Percentiles rank a stretch among this genome's conserved stretches.
Evolutionary conservation across 2,329 filamentous ascomycete genomes (phyloP).

Genomic region (Claviceps arundinis): DNA sequence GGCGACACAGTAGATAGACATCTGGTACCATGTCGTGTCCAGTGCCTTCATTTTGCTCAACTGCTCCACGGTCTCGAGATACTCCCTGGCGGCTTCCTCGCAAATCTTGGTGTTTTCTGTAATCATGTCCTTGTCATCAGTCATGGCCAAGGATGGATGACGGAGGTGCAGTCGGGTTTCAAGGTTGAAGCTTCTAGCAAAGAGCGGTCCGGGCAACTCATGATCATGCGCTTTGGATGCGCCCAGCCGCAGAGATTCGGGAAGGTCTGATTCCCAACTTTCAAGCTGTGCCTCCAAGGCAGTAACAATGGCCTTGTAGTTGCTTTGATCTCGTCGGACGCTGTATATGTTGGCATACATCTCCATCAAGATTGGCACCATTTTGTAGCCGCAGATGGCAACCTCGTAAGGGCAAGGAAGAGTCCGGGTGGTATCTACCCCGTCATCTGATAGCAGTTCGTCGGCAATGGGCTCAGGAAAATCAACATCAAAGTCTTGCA

Average conservation of each 20-base stretch:
- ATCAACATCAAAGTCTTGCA: slow-evolving; percentile 68
- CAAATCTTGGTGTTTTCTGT: slow-evolving; percentile 53
- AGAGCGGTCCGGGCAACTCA: slow-evolving; percentile 38
- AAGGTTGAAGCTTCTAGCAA: slow-evolving; percentile 38
- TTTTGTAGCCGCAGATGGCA: slow-evolving; percentile 51
- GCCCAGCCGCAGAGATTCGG: slow-evolving; percentile 42
- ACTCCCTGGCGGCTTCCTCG: slow-evolving; percentile 49
- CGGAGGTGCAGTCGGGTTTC: slow-evolving; percentile 48
- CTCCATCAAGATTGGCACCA: slow-evolving; percentile 55
- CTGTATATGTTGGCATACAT: slow-evolving; percentile 68
- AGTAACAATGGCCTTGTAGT: slow-evolving; percentile 50
- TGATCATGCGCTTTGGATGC: slow-evolving; percentile 25
- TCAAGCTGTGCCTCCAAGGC: slow-evolving; percentile 52
- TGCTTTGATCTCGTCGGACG: slow-evolving; percentile 46
- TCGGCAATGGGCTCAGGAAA: slow-evolving; percentile 61
- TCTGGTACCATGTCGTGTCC: slow-evolving; percentile 68
- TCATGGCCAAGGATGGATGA: slow-evolving; percentile 47
- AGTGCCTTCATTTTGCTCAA: slow-evolving; percentile 53
- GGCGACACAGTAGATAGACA: slow-evolving; percentile 57
- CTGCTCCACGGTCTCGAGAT: slow-evolving; percentile 46
- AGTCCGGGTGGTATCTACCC: slow-evolving; percentile 40
- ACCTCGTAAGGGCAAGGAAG: slow-evolving; percentile 55
- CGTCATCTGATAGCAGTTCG: slow-evolving; percentile 51
- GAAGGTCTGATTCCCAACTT: slow-evolving; percentile 51
- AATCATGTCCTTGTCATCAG: slow-evolving; percentile 39